Conservation (phyloP, 176 grass and related monocot species). For the Microstegium vimineum region DNA sequence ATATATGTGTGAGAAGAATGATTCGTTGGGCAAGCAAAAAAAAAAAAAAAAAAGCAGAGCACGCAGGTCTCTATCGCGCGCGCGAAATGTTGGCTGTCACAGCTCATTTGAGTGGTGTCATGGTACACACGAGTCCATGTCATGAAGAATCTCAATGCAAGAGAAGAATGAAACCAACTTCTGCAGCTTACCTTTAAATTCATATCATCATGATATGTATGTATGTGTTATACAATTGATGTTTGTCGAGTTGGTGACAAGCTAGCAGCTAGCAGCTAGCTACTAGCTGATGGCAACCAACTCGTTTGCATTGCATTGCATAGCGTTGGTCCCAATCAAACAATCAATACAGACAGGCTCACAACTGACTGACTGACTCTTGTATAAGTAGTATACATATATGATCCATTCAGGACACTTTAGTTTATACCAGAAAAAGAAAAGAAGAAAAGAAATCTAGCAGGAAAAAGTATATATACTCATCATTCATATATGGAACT, state of each 20-base stretch:
- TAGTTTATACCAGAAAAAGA: background rate
- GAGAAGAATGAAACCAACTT: constrained; percentile 34
- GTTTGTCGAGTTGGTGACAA: background rate
- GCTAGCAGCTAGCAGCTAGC: too few species aligned
- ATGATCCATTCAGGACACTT: background rate
- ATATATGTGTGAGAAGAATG: background rate
- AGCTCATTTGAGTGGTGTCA: background rate
- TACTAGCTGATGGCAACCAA: background rate
- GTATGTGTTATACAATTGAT: too few species aligned
- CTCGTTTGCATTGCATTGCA: too few species aligned
- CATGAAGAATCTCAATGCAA: too few species aligned
- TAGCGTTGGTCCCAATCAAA: constrained; percentile 9
- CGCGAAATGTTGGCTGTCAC: constrained; percentile 13
- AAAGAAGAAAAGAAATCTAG: background rate
- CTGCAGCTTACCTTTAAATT: constrained; percentile 44
- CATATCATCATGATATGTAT: too few species aligned
- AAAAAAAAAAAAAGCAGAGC: too few species aligned
- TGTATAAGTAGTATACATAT: constrained; percentile 2
- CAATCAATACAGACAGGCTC: constrained; percentile 19
- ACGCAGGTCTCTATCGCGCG: background rate
- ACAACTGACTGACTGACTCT: background rate
- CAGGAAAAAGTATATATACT: background rate
- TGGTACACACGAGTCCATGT: background rate
- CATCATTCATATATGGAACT: too few species aligned
- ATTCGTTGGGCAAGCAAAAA: background rate